Base-by-base conservation (phyloP, 805 yeast genomes). In the Hermanozyma aechmeae region DNA sequence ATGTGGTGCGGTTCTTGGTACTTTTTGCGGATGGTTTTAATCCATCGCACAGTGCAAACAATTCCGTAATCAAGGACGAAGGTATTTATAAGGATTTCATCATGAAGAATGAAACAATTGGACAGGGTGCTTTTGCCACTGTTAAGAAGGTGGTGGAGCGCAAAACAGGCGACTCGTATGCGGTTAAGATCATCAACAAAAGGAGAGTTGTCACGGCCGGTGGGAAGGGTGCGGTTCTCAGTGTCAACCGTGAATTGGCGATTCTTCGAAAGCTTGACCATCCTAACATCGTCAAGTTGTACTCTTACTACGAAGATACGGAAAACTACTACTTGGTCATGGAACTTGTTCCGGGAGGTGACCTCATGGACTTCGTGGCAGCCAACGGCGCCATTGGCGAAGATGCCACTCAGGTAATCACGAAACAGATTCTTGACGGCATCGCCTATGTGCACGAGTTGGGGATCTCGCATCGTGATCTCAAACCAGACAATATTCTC, bases 261-360 rank as follows among this genome's bases (percentile, higher is more conserved):
- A 85, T 92, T 13, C 65, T 92, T 30, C 70, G 80, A 45, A 68
- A 77, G 41, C 56, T 92, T 27, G 69, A 83, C 43, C 96, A 89
- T 54, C 84, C 92, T 3, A 77, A 87, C 33, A 82, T 92, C 17
- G 96, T 87, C 10, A 64, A 74, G 26, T 62, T 92, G 29, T 76
- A 81, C 48, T 92, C 86, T 4, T 83, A 81, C 45, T 86, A 76
- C 49, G 95, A 87, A 48, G 96, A 89, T 49, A 58, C 65, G 4
- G 82, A 79, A 34, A 73, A 71, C 45, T 83, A 83, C 51, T 89
- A 84, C 51, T 62, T 92, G 38, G 89, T 92, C 6, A 89, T 92
- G 96, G 98, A 92, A 48, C 82, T 78, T 45, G 93, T 92, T 16
- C 79, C 93, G 2, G 96, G 96, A 11, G 99, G 98, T 15, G 99